phyloP scores from a whole-genome alignment of 345 rosid species.

The Eucalyptus victrix region DNA sequence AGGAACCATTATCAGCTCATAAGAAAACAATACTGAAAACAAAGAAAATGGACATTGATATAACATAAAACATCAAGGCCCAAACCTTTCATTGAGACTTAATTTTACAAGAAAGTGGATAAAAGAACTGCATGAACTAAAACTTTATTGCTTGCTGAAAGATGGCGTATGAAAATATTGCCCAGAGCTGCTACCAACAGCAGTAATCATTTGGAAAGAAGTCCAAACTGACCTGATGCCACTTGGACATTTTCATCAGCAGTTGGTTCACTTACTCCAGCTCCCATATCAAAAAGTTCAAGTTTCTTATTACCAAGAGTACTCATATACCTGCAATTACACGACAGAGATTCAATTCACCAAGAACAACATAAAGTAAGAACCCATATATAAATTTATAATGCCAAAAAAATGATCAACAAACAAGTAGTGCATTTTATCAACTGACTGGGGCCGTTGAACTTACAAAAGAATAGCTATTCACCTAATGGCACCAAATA shows the following conservation, averaged over 20 bases:
- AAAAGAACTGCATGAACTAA: not conserved
- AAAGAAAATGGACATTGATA: not conserved
- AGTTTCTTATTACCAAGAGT: slow-evolving; percentile 87
- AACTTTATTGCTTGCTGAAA: not conserved
- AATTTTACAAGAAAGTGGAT: not conserved
- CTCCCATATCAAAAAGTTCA: slow-evolving; percentile 88
- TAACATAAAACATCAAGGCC: not conserved
- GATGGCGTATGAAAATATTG: not conserved
- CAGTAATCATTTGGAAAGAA: not conserved
- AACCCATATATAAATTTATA: not conserved
- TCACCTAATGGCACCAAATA: not conserved
- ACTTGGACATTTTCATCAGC: slow-evolving; percentile 81
- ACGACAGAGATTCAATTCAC: not conserved
- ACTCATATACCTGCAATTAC: slow-evolving; percentile 62
- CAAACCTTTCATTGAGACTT: not conserved
- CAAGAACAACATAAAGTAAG: not conserved
- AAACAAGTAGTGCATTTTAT: not conserved
- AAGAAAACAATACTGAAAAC: not conserved
- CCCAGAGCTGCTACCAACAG: not conserved
- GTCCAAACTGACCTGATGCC: slow-evolving; percentile 58
- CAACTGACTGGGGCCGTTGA: not conserved
- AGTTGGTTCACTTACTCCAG: slow-evolving; percentile 82
- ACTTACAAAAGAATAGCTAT: not conserved
- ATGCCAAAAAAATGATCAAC: not conserved
- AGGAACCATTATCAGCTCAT: not conserved